phyloP scores from a whole-genome alignment of 306 rosid species.

The Vicia faba region DNA sequence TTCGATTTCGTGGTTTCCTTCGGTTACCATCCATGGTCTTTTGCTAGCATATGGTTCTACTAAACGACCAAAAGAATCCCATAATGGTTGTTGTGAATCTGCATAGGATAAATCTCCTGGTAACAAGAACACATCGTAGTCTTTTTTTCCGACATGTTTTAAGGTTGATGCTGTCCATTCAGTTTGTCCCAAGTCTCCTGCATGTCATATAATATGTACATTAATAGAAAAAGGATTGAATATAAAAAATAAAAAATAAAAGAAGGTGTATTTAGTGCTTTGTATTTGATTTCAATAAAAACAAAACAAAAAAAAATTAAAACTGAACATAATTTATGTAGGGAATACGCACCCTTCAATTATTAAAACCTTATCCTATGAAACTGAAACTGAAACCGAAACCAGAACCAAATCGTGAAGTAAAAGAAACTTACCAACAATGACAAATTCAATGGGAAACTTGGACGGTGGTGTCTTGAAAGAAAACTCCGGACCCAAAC shows the following conservation, averaged over 20 bases:
- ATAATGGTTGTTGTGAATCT: constrained; percentile 54
- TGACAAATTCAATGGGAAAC: constrained; percentile 66
- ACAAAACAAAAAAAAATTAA: too few relatives aligned
- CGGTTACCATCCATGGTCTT: constrained; percentile 82
- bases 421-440: constrained; percentile 55
- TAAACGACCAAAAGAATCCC: constrained; percentile 83
- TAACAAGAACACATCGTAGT: constrained; percentile 66
- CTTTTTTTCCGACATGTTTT: constrained; percentile 44
- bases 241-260: too few relatives aligned
- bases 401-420: too few relatives aligned
- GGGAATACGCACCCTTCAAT: not conserved
- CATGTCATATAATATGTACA: not conserved
- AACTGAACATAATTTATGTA: too few relatives aligned
- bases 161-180: constrained; percentile 68
- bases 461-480: constrained; percentile 61
- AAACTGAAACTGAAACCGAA: too few relatives aligned
- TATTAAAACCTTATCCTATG: constrained; percentile 1
- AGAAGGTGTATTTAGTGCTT: too few relatives aligned
- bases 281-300: too few relatives aligned
- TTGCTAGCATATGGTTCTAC: constrained; percentile 69
- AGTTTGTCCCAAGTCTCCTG: constrained; percentile 82
- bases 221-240: not conserved
- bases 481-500: constrained; percentile 56
- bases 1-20: constrained; percentile 82
- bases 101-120: constrained; percentile 83